Evolutionary conservation across 2,329 filamentous ascomycete species (phyloP).

Genomic region (Cryoendolithus antarcticus): DNA sequence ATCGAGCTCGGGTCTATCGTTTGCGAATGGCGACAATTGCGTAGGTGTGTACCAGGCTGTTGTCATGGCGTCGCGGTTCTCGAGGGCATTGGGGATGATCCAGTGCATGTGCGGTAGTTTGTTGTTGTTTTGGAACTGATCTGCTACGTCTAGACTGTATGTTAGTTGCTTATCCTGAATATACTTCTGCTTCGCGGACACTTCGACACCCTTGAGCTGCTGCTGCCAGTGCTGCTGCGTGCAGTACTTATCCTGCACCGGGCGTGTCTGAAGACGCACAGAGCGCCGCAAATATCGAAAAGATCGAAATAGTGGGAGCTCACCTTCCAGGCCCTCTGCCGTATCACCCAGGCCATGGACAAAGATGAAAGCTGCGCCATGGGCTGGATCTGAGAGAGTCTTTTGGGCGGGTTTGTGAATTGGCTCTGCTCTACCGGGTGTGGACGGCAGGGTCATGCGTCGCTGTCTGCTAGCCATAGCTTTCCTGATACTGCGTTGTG

Average conservation of each 20-base stretch:
- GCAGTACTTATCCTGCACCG: too few relatives aligned
- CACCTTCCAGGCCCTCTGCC: conserved; percentile 32
- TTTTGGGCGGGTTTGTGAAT: conserved; percentile 26
- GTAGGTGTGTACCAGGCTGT: conserved; percentile 37
- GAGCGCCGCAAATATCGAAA: too few relatives aligned
- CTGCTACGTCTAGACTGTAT: conserved; percentile 13
- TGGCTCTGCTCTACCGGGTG: conserved; percentile 19
- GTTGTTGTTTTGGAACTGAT: conserved; percentile 32
- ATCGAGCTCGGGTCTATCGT: conserved; percentile 30
- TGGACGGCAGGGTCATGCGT: conserved; percentile 20
- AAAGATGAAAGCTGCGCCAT: conserved; percentile 34
- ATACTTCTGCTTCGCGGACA: too few relatives aligned
- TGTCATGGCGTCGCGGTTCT: conserved; percentile 33
- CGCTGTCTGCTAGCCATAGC: conserved; percentile 4
- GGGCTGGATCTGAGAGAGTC: conserved; percentile 22
- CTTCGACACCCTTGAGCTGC: too few relatives aligned
- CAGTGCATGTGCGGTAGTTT: conserved; percentile 39
- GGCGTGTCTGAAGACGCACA: too few relatives aligned
- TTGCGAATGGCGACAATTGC: conserved; percentile 24
- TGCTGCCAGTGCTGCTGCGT: too few relatives aligned
- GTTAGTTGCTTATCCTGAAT: background rate
- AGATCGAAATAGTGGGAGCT: conserved; percentile 1
- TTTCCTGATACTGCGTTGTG: too few relatives aligned
- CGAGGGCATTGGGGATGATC: conserved; percentile 38
- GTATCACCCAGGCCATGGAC: conserved; percentile 37